These are phyloP conservation scores for Xylaria telfairii DNA, from an alignment of 495 filamentous ascomycete genomes.

Conservation along the genomic window DNA sequence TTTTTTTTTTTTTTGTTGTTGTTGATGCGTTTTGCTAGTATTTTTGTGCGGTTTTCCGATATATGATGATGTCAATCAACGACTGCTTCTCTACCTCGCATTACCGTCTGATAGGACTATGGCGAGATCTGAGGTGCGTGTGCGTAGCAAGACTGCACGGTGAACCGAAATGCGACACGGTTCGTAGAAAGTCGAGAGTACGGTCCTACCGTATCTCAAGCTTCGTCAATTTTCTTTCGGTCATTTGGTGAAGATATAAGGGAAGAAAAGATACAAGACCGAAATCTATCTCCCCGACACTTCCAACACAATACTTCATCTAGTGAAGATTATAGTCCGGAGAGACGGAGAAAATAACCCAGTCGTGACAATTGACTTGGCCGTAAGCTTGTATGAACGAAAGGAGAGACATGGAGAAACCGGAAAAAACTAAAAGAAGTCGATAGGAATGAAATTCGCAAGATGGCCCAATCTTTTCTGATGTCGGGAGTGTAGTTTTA, in stretches of 20 bases:
- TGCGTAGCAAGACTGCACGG: not conserved
- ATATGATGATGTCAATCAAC: no score
- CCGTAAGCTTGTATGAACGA: not conserved
- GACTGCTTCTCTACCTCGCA: not conserved
- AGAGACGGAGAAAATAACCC: not conserved
- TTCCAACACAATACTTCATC: not conserved
- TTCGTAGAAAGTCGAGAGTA: not conserved
- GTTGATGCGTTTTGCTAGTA: slow-evolving; percentile 5
- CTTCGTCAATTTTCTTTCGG: not conserved
- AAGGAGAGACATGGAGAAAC: no score
- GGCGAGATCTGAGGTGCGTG: not conserved
- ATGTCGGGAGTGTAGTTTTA: not conserved
- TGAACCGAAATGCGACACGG: not conserved
- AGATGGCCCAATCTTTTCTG: not conserved
- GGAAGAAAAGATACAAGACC: not conserved
- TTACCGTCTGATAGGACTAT: not conserved
- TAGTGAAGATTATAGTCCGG: not conserved
- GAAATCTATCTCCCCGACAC: not conserved
- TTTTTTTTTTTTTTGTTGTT: not conserved
- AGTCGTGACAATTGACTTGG: not conserved
- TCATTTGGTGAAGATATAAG: not conserved
- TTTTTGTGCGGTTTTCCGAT: slow-evolving; percentile 1
- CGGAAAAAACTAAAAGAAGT: no score
- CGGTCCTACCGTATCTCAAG: not conserved
- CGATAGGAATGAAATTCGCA: not conserved